phyloP scores from a whole-genome alignment of 495 filamentous ascomycete species.

The Glutinoglossum americanum region DNA sequence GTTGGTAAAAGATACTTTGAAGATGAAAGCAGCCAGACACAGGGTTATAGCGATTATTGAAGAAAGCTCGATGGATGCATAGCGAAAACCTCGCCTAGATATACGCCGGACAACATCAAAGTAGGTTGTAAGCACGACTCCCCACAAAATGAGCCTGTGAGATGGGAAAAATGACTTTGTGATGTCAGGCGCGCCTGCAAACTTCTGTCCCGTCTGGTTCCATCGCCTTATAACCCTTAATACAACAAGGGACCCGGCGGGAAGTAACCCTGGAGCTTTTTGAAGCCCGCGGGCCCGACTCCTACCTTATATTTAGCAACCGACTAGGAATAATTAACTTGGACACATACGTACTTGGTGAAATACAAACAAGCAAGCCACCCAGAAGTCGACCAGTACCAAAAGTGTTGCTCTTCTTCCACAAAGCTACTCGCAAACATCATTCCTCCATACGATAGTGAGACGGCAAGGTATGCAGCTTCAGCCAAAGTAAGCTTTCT shows the following conservation, averaged over 20 bases:
- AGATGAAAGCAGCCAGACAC: conserved; percentile 39
- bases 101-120: conserved; percentile 22
- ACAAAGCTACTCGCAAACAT: conserved; percentile 98
- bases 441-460: conserved; percentile 49
- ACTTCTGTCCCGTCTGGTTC: conserved; percentile 96
- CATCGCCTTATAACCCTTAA: conserved; percentile 52
- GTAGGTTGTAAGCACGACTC: conserved; percentile 50
- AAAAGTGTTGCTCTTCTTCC: conserved; percentile 95
- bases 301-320: not conserved
- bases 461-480: conserved; percentile 17
- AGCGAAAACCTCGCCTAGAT: conserved; percentile 13
- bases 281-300: not conserved
- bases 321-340: not conserved
- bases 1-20: conserved; percentile 64
- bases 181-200: conserved; percentile 71
- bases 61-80: conserved; percentile 7
- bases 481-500: conserved; percentile 5
- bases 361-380: conserved; percentile 50
- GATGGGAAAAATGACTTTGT: conserved; percentile 40
- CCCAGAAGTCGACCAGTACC: conserved; percentile 73
- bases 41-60: conserved; percentile 17
- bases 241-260: conserved; percentile 18
- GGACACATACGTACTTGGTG: conserved; percentile 9
- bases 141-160: conserved; percentile 48
- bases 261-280: not conserved